phyloP scores from a whole-genome alignment of 805 yeast species.

The Nakazawaea ernobii region DNA sequence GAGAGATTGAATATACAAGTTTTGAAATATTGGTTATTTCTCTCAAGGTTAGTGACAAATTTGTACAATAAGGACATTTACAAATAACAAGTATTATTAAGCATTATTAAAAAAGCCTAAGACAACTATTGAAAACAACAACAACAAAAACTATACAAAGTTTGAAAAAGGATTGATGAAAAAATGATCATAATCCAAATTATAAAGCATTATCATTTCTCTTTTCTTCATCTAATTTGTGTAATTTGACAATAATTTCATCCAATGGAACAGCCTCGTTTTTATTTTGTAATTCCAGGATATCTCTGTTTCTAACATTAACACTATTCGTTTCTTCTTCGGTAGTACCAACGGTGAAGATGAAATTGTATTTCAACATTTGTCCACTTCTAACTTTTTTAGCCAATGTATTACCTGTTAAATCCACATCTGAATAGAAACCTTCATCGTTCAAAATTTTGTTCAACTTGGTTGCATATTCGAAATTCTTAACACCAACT shows the following conservation, averaged over 20 bases:
- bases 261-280: constrained; percentile 73
- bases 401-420: constrained; percentile 92
- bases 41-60: no score
- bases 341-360: constrained; percentile 95
- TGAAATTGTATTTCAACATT: constrained; percentile 88
- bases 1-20: no score
- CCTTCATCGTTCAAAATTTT: constrained; percentile 64
- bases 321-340: constrained; percentile 78
- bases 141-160: no score
- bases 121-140: no score
- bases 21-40: no score
- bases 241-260: constrained; percentile 64
- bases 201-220: constrained; percentile 59
- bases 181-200: background rate
- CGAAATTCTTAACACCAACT: constrained; percentile 89
- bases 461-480: constrained; percentile 81
- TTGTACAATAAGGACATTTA: no score
- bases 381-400: constrained; percentile 98
- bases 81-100: no score
- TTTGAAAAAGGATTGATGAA: background rate
- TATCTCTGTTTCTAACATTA: constrained; percentile 95
- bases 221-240: constrained; percentile 62
- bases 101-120: no score
- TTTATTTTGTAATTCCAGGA: constrained; percentile 88
- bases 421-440: constrained; percentile 88